Percentiles rank a stretch among this genome's conserved stretches.
phyloP scores from a whole-genome alignment of 305 asterid genomes.

The Fraxinus xanthoxyloides region DNA sequence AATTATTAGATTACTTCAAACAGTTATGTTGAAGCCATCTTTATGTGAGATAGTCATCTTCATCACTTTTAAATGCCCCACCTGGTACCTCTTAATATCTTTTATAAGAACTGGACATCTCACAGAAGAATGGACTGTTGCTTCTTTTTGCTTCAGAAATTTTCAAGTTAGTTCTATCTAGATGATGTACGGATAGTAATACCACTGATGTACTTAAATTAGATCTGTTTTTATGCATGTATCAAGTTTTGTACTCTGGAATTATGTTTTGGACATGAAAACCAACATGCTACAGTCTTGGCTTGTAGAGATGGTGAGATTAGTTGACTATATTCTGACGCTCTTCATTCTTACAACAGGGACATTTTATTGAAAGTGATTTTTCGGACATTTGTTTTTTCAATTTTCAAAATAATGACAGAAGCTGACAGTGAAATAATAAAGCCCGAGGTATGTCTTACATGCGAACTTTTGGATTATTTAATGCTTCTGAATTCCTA shows the following conservation, averaged over 20 bases:
- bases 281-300: not conserved
- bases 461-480: not conserved
- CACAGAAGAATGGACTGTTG: not conserved
- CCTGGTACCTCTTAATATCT: not conserved
- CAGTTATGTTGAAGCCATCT: not conserved
- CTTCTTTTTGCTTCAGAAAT: not conserved
- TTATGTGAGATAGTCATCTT: constrained; percentile 12
- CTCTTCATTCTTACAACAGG: constrained; percentile 31
- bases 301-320: not conserved
- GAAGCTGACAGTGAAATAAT: constrained; percentile 57
- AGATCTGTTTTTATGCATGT: not conserved
- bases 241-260: not conserved
- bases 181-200: not conserved
- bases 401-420: constrained; percentile 36
- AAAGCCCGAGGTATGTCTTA: constrained; percentile 49
- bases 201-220: not conserved
- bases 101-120: not conserved
- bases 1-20: not conserved
- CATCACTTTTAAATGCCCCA: not conserved
- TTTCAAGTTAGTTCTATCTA: not conserved
- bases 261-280: not conserved
- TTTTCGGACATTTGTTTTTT: constrained; percentile 12
- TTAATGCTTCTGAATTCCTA: constrained; percentile 9
- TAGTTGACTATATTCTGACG: not conserved
- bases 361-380: constrained; percentile 17